phyloP scores from a whole-genome alignment of 306 rosid species.

The Pyrus communis region DNA sequence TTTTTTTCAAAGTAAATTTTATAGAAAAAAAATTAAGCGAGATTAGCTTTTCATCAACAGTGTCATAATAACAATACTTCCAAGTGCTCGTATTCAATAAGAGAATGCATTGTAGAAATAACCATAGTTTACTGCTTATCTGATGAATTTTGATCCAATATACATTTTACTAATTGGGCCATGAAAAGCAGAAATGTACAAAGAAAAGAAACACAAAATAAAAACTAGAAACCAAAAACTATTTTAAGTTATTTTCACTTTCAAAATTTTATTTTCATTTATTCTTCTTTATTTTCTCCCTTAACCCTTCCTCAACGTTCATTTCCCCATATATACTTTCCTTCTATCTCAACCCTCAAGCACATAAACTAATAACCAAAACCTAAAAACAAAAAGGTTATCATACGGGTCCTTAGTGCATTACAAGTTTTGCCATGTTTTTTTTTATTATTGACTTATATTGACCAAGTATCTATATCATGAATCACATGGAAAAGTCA shows the following conservation, averaged over 20 bases:
- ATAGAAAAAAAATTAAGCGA: too few relatives aligned
- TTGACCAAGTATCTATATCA: neutral
- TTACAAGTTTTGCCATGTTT: neutral
- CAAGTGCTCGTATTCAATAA: neutral
- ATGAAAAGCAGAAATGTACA: neutral
- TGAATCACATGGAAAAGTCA: neutral
- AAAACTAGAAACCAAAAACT: neutral
- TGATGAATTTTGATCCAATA: neutral
- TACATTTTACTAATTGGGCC: too few relatives aligned
- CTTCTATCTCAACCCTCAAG: too few relatives aligned
- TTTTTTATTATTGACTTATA: neutral
- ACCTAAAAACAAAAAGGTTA: neutral
- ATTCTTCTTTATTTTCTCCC: neutral
- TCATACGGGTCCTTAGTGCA: neutral
- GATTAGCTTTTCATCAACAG: too few relatives aligned
- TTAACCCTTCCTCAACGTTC: neutral
- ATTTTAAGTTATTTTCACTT: too few relatives aligned
- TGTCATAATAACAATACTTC: neutral
- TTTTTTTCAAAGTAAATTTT: too few relatives aligned
- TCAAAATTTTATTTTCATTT: too few relatives aligned
- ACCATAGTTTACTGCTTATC: neutral
- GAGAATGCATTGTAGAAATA: neutral
- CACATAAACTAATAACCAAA: too few relatives aligned
- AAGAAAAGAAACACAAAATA: too few relatives aligned
- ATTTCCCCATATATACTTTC: neutral